Conservation (phyloP, 1,284 basidiomycete species). For the Gymnopus androsaceus region DNA sequence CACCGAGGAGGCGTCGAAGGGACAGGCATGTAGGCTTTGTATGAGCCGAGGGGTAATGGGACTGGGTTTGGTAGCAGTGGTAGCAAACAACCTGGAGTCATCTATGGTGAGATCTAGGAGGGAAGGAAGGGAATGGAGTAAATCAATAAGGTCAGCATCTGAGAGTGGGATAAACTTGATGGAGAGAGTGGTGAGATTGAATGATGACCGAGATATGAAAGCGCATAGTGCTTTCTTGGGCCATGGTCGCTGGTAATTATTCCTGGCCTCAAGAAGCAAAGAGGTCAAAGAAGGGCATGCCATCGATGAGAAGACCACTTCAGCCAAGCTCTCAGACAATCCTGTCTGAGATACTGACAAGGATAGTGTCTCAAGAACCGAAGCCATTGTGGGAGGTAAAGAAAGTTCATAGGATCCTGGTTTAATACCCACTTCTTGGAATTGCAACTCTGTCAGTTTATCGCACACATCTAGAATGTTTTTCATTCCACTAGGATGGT, state of each 20-base stretch:
- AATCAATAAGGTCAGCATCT: background rate
- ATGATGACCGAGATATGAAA: conserved; percentile 1
- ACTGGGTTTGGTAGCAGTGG: background rate
- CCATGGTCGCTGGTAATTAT: background rate
- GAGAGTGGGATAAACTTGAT: background rate
- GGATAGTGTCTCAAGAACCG: background rate
- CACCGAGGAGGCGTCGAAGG: background rate
- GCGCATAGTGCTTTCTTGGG: background rate
- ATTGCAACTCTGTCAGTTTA: background rate
- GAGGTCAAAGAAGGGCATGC: background rate
- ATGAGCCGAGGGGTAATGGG: background rate
- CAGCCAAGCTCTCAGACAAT: background rate
- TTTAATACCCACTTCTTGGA: background rate
- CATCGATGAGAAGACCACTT: background rate
- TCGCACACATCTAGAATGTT: background rate
- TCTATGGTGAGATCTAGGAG: conserved; percentile 4
- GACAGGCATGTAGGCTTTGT: background rate
- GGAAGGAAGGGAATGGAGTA: background rate
- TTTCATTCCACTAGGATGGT: background rate
- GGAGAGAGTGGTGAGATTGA: background rate
- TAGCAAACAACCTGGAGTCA: background rate
- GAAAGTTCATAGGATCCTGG: background rate
- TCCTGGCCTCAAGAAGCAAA: background rate
- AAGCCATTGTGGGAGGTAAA: background rate
- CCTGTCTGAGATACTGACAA: background rate